Base-by-base conservation (phyloP, 345 rosid species). In the Trapa incisa region DNA sequence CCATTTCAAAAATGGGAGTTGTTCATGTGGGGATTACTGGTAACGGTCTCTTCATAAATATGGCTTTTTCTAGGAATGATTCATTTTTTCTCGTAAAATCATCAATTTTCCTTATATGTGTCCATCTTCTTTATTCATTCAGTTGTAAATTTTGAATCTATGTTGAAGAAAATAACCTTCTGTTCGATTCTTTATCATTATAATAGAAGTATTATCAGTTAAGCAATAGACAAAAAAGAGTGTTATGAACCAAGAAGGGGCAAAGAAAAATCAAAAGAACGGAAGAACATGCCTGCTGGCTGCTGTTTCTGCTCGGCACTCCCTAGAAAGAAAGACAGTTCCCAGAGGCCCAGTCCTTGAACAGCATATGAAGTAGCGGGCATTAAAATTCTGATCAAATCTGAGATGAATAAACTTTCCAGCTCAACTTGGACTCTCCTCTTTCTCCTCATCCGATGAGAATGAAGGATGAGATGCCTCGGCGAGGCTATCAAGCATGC, bases 1-100 rank as follows among this genome's bases (percentile, higher is more conserved):
- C 73, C 96, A 88, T 81, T 88, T 91, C 79, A 76, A 72, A 48
- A 64, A 82, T 33, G 92, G 91, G 22, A 78, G 77, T 70, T 91
- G 97, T 75, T 91, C 91, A 42, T 88, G 94, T 50, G 83, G 73
- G 42, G 97, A 87, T 80, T 91, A 85, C 74, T 91, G 96, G 94
- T 89, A 68, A 77, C 43, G 61, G 47, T 39, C n/a, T 11, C 14
- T 6, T 38, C 37, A 37, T 8, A 15, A 22, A 42, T 0, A 42
- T 33, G 32, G n/a, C 15, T 43, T 57, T 62, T 32, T 68, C 37
- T 5, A 57, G 37, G 9, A 37, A 5, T 47, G 12, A 66, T 48
- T 66, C 14, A 45, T 45, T 11, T 41, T 45, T 45, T 45, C 48
- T 45, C 2, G 11, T 45, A 45, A 45, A 3, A 45, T 11, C 48